phyloP scores from a whole-genome alignment of 768 basidiomycete species.

The Tulasnella sp. region DNA sequence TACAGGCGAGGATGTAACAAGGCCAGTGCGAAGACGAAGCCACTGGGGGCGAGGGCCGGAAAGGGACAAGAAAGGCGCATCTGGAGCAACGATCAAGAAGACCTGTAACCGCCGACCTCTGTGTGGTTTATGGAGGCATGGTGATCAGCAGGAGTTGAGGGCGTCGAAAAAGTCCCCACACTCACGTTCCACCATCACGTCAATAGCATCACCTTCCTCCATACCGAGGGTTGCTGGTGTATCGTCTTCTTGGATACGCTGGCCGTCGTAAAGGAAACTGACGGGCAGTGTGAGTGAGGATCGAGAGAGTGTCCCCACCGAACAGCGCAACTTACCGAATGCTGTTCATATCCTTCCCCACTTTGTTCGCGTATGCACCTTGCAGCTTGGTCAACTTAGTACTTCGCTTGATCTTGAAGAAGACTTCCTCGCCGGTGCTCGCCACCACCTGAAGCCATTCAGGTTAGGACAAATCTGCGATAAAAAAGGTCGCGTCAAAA shows the following conservation, averaged over 20 bases:
- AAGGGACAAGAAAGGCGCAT: background rate
- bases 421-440: conserved; percentile 76
- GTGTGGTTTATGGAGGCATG: background rate
- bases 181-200: conserved; percentile 92
- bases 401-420: conserved; percentile 94
- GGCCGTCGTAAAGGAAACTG: conserved; percentile 89
- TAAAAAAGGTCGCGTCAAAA: background rate
- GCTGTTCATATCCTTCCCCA: conserved; percentile 78
- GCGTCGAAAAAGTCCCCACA: conserved; percentile 2
- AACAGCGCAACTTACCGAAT: conserved; percentile 61
- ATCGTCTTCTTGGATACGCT: conserved; percentile 78
- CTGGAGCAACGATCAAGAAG: background rate
- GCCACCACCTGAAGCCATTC: conserved; percentile 52
- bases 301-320: background rate
- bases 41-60: background rate
- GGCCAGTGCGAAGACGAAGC: background rate
- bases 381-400: conserved; percentile 90
- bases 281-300: background rate
- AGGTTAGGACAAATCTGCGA: background rate
- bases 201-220: conserved; percentile 82
- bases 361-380: conserved; percentile 85
- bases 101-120: background rate
- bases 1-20: background rate
- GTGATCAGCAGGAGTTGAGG: background rate
- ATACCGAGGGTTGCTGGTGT: conserved; percentile 78